Conservation (phyloP, 2,329 filamentous ascomycete species). For the Fusarium robinianum region DNA sequence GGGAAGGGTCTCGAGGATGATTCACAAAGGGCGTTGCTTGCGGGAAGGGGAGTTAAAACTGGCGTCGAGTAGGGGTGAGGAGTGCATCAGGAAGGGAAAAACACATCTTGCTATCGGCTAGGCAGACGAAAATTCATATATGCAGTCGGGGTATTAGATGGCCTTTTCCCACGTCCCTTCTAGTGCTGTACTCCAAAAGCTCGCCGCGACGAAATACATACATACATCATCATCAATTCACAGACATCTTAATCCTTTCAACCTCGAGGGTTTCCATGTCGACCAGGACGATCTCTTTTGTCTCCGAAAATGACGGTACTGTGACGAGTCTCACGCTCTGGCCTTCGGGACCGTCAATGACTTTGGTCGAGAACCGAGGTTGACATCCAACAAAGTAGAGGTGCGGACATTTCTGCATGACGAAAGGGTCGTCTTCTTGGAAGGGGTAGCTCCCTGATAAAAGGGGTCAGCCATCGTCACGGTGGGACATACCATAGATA, state of each 20-base stretch:
- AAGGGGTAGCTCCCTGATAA: slow-evolving; percentile 90
- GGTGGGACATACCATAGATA: too few species aligned
- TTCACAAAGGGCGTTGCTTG: too few species aligned
- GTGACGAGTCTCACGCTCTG: slow-evolving; percentile 79
- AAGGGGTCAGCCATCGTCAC: slow-evolving; percentile 17
- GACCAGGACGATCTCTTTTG: slow-evolving; percentile 78
- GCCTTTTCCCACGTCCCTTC: slow-evolving; percentile 13
- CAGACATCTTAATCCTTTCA: slow-evolving; percentile 66
- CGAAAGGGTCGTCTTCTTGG: slow-evolving; percentile 89
- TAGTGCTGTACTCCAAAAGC: slow-evolving; percentile 1
- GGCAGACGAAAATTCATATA: slow-evolving; percentile 4
- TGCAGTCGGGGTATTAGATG: slow-evolving; percentile 25
- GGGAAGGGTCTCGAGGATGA: slow-evolving; percentile 16
- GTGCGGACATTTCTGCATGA: slow-evolving; percentile 83
- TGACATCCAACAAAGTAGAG: slow-evolving; percentile 90
- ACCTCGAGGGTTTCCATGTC: slow-evolving; percentile 85
- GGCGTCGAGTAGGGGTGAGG: too few species aligned
- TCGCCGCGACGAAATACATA: too few species aligned
- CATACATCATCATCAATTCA: slow-evolving; percentile 19
- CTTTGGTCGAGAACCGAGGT: slow-evolving; percentile 72
- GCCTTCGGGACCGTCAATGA: slow-evolving; percentile 68
- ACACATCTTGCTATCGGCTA: background rate
- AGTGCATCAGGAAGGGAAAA: too few species aligned
- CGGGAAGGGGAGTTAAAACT: too few species aligned
- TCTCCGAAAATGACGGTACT: slow-evolving; percentile 79